Percentiles rank a stretch among this genome's conserved stretches.
These are phyloP conservation scores for Fusarium piperis DNA, from an alignment of 2,329 filamentous ascomycete species.

Conservation along the genomic window DNA sequence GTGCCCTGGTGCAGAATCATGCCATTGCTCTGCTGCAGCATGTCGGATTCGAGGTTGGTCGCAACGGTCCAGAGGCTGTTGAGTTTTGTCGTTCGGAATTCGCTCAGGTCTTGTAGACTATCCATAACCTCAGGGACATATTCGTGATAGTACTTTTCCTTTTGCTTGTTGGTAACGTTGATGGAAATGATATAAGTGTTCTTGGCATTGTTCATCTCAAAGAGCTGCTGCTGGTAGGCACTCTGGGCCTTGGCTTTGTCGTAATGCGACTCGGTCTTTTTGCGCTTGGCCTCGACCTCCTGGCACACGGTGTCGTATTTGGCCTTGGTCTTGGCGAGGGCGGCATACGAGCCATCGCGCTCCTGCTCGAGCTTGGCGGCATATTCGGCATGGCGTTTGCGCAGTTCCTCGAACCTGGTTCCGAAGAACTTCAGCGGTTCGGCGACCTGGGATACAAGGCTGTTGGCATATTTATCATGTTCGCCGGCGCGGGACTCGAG, in stretches of 20 bases:
- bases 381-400: conserved; percentile 91
- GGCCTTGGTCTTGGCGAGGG: conserved; percentile 88
- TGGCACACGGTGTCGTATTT: conserved; percentile 95
- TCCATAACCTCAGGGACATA: conserved; percentile 95
- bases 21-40: conserved; percentile 77
- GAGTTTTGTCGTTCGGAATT: conserved; percentile 84
- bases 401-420: conserved; percentile 85
- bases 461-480: conserved; percentile 84
- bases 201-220: conserved; percentile 97
- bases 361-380: conserved; percentile 90
- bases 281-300: conserved; percentile 92
- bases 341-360: conserved; percentile 82
- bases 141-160: conserved; percentile 96
- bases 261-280: conserved; percentile 94
- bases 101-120: conserved; percentile 91
- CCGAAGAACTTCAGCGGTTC: conserved; percentile 84
- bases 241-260: conserved; percentile 93
- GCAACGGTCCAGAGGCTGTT: conserved; percentile 89
- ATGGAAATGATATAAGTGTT: conserved; percentile 98
- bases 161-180: conserved; percentile 97
- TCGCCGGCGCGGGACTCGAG: conserved; percentile 88
- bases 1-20: conserved; percentile 77
- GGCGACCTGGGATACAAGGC: conserved; percentile 82
- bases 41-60: conserved; percentile 80
- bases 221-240: conserved; percentile 89